Conservation (phyloP, 495 filamentous ascomycete genomes). For the Recurvomyces mirabilis region DNA sequence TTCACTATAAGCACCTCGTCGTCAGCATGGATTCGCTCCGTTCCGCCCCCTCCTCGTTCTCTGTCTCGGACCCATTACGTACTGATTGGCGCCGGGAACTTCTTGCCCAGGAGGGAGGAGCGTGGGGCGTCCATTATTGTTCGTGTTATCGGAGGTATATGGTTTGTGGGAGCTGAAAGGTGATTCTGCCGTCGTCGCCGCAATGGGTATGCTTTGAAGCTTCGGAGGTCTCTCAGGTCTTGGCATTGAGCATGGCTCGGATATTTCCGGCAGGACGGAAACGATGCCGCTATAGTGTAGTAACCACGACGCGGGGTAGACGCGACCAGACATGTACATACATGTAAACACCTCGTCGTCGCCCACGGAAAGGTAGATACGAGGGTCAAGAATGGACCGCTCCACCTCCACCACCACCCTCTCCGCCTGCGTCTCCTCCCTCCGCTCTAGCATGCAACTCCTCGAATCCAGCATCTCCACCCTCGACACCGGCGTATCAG, state of each 20-base stretch:
- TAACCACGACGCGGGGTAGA: too few relatives aligned
- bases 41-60: not conserved
- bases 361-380: too few relatives aligned
- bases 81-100: constrained; percentile 82
- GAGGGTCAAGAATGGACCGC: constrained; percentile 11
- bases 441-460: constrained; percentile 58
- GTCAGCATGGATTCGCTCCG: too few relatives aligned
- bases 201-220: not conserved
- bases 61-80: constrained; percentile 31
- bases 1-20: too few relatives aligned
- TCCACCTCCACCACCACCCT: constrained; percentile 31
- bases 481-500: constrained; percentile 57
- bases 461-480: constrained; percentile 63
- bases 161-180: not conserved
- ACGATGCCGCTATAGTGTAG: too few relatives aligned
- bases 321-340: not conserved
- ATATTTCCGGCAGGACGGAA: not conserved
- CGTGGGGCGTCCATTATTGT: constrained; percentile 4
- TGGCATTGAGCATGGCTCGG: not conserved
- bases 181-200: not conserved
- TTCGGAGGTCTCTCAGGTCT: not conserved
- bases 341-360: too few relatives aligned
- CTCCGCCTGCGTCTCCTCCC: constrained; percentile 54
- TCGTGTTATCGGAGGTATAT: not conserved
- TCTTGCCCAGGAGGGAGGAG: constrained; percentile 62